Evolutionary conservation across 139 green algal genomes (phyloP).

Genomic region (Volvox africanus): DNA sequence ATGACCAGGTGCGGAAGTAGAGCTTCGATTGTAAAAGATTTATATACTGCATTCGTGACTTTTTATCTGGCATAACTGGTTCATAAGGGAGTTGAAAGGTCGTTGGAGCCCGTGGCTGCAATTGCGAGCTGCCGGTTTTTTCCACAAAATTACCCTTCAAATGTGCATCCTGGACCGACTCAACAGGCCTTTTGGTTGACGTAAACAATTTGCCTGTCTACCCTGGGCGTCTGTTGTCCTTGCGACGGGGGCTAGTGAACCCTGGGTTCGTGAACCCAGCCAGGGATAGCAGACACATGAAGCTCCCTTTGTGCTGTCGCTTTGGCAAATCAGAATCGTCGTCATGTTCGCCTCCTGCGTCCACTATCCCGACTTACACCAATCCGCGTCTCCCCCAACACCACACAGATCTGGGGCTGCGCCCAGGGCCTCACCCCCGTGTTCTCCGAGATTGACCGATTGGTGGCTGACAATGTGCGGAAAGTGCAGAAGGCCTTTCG

Average conservation of each 20-base stretch:
- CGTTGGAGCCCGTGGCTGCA: neutral
- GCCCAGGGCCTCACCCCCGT: constrained; percentile 63
- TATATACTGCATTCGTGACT: too few relatives aligned
- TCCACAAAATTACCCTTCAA: neutral
- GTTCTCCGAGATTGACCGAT: constrained; percentile 79
- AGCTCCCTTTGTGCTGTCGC: too few relatives aligned
- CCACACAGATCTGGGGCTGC: constrained; percentile 26
- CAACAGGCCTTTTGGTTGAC: too few relatives aligned
- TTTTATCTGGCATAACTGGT: neutral
- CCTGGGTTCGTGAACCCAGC: too few relatives aligned
- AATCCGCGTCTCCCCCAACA: neutral
- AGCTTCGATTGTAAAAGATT: too few relatives aligned
- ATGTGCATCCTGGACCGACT: neutral
- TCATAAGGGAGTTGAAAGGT: neutral
- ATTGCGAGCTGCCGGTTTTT: neutral
- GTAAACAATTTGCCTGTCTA: too few relatives aligned
- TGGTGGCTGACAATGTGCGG: constrained; percentile 78
- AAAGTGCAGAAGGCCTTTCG: constrained; percentile 81
- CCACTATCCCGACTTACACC: neutral
- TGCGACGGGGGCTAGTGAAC: too few relatives aligned
- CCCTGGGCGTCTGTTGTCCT: too few relatives aligned
- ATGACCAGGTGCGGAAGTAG: constrained; percentile 28
- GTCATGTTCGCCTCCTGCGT: neutral
- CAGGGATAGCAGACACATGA: too few relatives aligned
- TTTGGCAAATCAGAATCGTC: too few relatives aligned